A percentile compares a stretch with the other conserved stretches of the same genome.
Evolutionary conservation across 2,329 filamentous ascomycete genomes (phyloP).

Genomic region (Trematosphaeria pertusa): DNA sequence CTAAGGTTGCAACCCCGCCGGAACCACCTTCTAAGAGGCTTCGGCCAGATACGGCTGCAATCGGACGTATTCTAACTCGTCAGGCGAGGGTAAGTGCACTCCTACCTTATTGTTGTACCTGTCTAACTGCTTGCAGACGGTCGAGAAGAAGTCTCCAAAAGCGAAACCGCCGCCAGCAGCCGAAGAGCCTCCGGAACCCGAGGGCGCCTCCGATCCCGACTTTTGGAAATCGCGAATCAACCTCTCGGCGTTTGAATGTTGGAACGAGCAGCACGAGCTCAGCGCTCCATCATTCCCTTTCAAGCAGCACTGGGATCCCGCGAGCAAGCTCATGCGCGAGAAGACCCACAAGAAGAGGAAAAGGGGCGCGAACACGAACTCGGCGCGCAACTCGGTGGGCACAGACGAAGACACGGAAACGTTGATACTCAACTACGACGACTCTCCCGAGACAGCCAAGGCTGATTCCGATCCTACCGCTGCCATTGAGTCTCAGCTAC

Average conservation of each 20-base stretch:
- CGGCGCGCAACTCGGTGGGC: constrained; percentile 50
- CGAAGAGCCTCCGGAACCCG: constrained; percentile 30
- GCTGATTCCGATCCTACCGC: constrained; percentile 30
- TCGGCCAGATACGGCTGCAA: constrained; percentile 32
- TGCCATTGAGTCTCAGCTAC: constrained; percentile 41
- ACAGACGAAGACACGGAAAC: constrained; percentile 46
- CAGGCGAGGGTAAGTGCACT: constrained; percentile 24
- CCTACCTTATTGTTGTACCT: neutral
- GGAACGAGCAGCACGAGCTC: constrained; percentile 63
- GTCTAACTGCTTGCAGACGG: constrained; percentile 8
- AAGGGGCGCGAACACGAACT: constrained; percentile 31
- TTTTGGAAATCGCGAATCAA: constrained; percentile 77
- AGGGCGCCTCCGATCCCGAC: constrained; percentile 57
- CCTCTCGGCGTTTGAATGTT: constrained; percentile 84
- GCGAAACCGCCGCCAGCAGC: constrained; percentile 19
- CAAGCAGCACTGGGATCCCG: constrained; percentile 84
- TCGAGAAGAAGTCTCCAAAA: constrained; percentile 26
- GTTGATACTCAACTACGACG: constrained; percentile 42
- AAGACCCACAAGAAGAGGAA: constrained; percentile 62
- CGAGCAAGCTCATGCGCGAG: constrained; percentile 65
- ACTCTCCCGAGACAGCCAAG: constrained; percentile 26
- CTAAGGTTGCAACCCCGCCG: constrained; percentile 1
- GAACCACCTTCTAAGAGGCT: constrained; percentile 27
- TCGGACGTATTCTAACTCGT: constrained; percentile 39
- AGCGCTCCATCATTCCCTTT: constrained; percentile 88